Conservation (phyloP, 1,284 basidiomycete genomes). For the Pseudozyma flocculosa region DNA sequence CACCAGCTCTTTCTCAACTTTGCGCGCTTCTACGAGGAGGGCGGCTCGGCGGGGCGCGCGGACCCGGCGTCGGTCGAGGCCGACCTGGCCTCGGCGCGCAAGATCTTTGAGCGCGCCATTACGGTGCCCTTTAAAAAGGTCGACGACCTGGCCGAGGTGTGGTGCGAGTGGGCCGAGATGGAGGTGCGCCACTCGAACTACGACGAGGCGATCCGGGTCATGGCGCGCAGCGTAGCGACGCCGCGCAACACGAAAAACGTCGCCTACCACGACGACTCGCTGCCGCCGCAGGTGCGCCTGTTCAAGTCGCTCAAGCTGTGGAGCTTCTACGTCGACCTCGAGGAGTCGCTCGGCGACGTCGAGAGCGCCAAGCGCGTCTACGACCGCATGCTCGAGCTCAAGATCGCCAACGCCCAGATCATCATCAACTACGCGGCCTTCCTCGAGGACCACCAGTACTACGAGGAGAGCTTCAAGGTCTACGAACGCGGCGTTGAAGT, state of each 20-base stretch:
- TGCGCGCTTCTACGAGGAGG: slow-evolving; percentile 95
- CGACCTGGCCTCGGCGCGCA: slow-evolving; percentile 81
- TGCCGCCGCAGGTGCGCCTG: slow-evolving; percentile 82
- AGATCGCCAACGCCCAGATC: slow-evolving; percentile 92
- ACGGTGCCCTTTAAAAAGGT: slow-evolving; percentile 92
- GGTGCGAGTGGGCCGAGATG: slow-evolving; percentile 99
- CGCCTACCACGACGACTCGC: slow-evolving; percentile 89
- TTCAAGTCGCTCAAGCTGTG: slow-evolving; percentile 98
- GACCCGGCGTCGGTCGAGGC: slow-evolving; percentile 65
- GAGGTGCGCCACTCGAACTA: slow-evolving; percentile 95
- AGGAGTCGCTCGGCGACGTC: slow-evolving; percentile 91
- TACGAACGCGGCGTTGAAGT: slow-evolving; percentile 97
- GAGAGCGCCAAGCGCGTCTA: slow-evolving; percentile 90
- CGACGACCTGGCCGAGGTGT: slow-evolving; percentile 95
- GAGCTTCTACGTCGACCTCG: slow-evolving; percentile 97
- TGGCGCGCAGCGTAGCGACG: slow-evolving; percentile 85
- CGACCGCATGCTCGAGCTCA: slow-evolving; percentile 93
- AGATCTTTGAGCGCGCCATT: slow-evolving; percentile 86
- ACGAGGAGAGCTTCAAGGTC: slow-evolving; percentile 97
- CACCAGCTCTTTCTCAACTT: slow-evolving; percentile 92
- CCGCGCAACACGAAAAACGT: slow-evolving; percentile 80
- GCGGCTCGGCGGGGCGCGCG: slow-evolving; percentile 63
- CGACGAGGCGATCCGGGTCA: slow-evolving; percentile 87
- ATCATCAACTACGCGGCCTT: slow-evolving; percentile 97
- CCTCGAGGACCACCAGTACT: slow-evolving; percentile 96